A percentile compares a stretch with the other conserved stretches of the same genome.
phyloP scores from a whole-genome alignment of 768 basidiomycete genomes.

The Rhizopogon vinicolor region DNA sequence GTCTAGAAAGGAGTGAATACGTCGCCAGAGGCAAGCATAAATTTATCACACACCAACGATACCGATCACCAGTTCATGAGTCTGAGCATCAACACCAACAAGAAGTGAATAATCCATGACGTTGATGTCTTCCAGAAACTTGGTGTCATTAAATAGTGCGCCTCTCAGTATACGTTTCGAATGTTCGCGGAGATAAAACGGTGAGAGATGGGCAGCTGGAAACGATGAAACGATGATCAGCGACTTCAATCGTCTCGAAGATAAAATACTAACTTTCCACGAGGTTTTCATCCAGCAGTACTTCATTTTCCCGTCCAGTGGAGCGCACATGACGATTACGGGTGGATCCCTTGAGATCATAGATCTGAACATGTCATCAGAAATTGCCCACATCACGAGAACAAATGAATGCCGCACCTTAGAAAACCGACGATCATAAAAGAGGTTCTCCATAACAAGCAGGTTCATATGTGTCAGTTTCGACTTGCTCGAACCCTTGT shows the following conservation, averaged over 20 bases:
- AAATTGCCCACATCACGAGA: background rate
- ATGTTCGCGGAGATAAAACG: conserved; percentile 95
- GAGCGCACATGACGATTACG: conserved; percentile 91
- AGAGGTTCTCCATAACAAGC: conserved; percentile 96
- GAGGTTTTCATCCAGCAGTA: conserved; percentile 93
- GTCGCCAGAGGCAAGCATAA: background rate
- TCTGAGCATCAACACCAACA: conserved; percentile 87
- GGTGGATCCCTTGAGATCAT: conserved; percentile 95
- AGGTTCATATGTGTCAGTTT: conserved; percentile 92
- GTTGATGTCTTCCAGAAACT: conserved; percentile 89
- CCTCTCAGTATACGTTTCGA: conserved; percentile 89
- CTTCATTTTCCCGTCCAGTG: conserved; percentile 88
- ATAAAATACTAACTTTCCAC: conserved; percentile 63
- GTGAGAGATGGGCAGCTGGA: conserved; percentile 76
- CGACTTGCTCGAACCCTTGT: conserved; percentile 56
- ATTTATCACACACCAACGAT: conserved; percentile 78
- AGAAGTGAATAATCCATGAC: conserved; percentile 98
- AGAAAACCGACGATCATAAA: conserved; percentile 87
- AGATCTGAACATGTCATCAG: conserved; percentile 56
- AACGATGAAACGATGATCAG: conserved; percentile 8
- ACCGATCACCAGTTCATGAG: conserved; percentile 90
- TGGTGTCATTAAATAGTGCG: conserved; percentile 92
- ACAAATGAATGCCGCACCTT: conserved; percentile 47
- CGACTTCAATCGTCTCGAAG: background rate
- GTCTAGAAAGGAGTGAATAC: conserved; percentile 40